Percentiles rank a stretch among this genome's conserved stretches.
phyloP scores from a whole-genome alignment of 441 rosid species.

The Mallotus repandus region DNA sequence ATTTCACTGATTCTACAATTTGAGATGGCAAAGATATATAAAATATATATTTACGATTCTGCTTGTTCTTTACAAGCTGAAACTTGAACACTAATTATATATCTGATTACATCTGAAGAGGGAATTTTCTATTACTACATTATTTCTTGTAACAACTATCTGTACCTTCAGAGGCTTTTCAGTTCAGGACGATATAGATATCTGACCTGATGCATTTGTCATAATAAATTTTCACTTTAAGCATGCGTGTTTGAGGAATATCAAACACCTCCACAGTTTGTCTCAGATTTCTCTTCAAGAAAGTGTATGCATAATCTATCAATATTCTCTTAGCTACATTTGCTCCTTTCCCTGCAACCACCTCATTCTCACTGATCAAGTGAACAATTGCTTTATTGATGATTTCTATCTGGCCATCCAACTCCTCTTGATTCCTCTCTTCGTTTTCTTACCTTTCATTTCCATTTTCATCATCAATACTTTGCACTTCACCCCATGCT shows the following conservation, averaged over 20 bases:
- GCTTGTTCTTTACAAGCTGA: too few species aligned
- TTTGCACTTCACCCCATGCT: neutral
- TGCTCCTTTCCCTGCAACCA: constrained; percentile 44
- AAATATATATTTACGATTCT: too few species aligned
- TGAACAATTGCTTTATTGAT: constrained; percentile 41
- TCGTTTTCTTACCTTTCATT: neutral
- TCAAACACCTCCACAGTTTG: constrained; percentile 47
- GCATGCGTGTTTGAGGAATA: constrained; percentile 50
- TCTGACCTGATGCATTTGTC: constrained; percentile 22
- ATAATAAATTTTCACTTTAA: constrained; percentile 44
- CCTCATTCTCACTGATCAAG: constrained; percentile 55
- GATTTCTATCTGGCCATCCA: too few species aligned
- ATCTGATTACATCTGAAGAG: too few species aligned
- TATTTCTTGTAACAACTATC: too few species aligned
- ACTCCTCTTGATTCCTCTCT: constrained; percentile 31
- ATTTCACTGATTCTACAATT: too few species aligned
- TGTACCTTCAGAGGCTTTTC: too few species aligned
- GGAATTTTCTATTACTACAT: too few species aligned
- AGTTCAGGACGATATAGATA: neutral
- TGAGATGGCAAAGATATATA: too few species aligned
- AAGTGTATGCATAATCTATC: constrained; percentile 46
- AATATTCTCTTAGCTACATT: constrained; percentile 26
- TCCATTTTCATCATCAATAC: neutral
- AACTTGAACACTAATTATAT: too few species aligned
- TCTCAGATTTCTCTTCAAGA: constrained; percentile 47